Evolutionary conservation across 345 rosid species (phyloP).

Genomic region (Turnera subulata): DNA sequence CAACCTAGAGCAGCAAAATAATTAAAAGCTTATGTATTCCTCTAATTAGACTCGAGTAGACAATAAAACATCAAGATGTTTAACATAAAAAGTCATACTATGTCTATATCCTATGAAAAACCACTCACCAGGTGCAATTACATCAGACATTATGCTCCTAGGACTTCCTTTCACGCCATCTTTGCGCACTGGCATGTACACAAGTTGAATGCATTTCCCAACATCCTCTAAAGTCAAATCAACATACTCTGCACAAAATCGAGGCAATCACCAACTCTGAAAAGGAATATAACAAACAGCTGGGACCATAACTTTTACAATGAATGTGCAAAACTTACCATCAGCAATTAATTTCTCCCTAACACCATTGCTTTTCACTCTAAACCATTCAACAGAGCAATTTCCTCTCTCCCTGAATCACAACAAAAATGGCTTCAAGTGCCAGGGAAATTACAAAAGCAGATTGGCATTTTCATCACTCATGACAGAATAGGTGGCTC

Average conservation of each 20-base stretch:
- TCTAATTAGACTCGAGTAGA: too few species aligned
- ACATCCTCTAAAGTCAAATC: constrained; percentile 85
- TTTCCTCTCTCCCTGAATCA: constrained; percentile 69
- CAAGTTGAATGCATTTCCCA: constrained; percentile 69
- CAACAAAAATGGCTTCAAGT: constrained; percentile 10
- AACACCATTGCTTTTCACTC: constrained; percentile 59
- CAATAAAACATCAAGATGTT: too few species aligned
- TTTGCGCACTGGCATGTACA: constrained; percentile 75
- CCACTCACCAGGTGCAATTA: constrained; percentile 71
- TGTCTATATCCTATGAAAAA: constrained; percentile 1
- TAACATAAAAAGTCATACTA: background rate
- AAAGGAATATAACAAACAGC: background rate
- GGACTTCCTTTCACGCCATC: constrained; percentile 79
- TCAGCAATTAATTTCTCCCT: constrained; percentile 61
- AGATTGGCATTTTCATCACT: constrained; percentile 8
- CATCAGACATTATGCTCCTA: constrained; percentile 57
- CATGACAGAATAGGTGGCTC: constrained; percentile 5
- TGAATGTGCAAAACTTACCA: constrained; percentile 39
- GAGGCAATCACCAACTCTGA: constrained; percentile 5
- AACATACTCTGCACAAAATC: constrained; percentile 54
- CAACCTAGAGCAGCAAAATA: too few species aligned
- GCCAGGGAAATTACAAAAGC: background rate
- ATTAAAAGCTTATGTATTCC: too few species aligned
- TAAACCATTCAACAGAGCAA: constrained; percentile 78
- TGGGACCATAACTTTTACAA: background rate